Base-by-base conservation (phyloP, 2,329 filamentous ascomycete genomes). In the Alternaria ethzedia region DNA sequence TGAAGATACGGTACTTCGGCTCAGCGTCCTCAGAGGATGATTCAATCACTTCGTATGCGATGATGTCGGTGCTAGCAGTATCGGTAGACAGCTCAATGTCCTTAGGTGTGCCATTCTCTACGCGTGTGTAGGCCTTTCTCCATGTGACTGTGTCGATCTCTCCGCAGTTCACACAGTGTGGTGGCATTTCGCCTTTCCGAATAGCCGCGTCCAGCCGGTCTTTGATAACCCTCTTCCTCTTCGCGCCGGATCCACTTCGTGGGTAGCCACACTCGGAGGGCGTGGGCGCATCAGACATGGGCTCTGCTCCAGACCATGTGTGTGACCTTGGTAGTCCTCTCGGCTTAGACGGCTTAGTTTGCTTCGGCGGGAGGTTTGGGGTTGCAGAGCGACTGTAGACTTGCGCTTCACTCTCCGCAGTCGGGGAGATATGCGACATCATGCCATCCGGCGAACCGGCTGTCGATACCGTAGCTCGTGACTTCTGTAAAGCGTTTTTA, bases 111-210 rank as follows among this genome's bases (percentile, higher is more conserved):
- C 93, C 94, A 15, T 88, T 83, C 49, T 90, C 86, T 8, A 92
- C 86, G 73, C 93, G 93, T n/a, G 89, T 89, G 86, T 91, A 97
- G 12, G 96, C 93, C 75, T 95, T 96, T 64, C 96, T 90, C 96
- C 96, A 99, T 0, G 95, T 97, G 0, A 95, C 93, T 0, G 96
- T 99, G 73, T 98, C 92, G 61, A 99, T 97, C 7, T 94, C 92
- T 6, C 96, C 96, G 73, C 96, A 99, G 73, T 98, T 97, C 67
- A 88, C 88, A 78, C 96, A 99, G 75, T 90, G 98, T 1, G 91
- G 90, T 0, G 96, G 96, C 84, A 94, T 91, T 68, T 94, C 88
- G 6, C 96, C 96, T 58, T 89, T 88, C n/a, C 86, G 86, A 57
- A 98, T 89, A 21, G 86, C 85, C 59, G 82, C 78, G 45, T 87